These are phyloP conservation scores for Neophaeococcomyces aloes DNA, from an alignment of 2,329 filamentous ascomycete species.

Conservation along the genomic window DNA sequence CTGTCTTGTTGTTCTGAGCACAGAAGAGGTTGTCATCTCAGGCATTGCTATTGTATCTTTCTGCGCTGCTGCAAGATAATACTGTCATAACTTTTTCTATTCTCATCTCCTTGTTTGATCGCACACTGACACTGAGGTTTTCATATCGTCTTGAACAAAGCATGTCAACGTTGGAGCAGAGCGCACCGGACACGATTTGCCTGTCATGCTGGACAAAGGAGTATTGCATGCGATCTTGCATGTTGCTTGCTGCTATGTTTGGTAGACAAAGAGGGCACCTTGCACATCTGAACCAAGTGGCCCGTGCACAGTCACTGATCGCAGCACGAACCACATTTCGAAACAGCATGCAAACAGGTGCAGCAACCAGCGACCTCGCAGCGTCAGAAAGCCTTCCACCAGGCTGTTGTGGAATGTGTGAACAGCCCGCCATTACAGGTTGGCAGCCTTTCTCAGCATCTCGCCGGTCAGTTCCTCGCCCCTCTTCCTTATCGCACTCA, in stretches of 20 bases:
- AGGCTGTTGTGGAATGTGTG: too few relatives aligned
- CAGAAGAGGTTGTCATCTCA: neutral
- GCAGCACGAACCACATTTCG: neutral
- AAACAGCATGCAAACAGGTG: too few relatives aligned
- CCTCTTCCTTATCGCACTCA: conserved; percentile 42
- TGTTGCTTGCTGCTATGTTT: conserved; percentile 1
- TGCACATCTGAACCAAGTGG: neutral
- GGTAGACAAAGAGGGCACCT: neutral
- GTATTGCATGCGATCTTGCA: neutral
- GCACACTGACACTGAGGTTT: neutral
- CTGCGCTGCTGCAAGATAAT: too few relatives aligned
- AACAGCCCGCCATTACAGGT: too few relatives aligned
- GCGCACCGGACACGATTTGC: neutral
- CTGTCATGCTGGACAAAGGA: neutral
- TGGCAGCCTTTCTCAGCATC: conserved; percentile 38
- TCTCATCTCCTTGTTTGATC: neutral
- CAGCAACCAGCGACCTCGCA: too few relatives aligned
- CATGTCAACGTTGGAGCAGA: neutral
- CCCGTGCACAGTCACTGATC: conserved; percentile 9
- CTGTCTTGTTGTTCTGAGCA: neutral
- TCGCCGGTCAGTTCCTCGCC: conserved; percentile 45
- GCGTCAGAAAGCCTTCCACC: too few relatives aligned
- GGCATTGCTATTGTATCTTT: neutral
- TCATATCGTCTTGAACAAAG: neutral
- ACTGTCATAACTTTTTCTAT: neutral